These are phyloP conservation scores for Inonotus hispidus DNA, from an alignment of 1,284 basidiomycete genomes.

Conservation along the genomic window DNA sequence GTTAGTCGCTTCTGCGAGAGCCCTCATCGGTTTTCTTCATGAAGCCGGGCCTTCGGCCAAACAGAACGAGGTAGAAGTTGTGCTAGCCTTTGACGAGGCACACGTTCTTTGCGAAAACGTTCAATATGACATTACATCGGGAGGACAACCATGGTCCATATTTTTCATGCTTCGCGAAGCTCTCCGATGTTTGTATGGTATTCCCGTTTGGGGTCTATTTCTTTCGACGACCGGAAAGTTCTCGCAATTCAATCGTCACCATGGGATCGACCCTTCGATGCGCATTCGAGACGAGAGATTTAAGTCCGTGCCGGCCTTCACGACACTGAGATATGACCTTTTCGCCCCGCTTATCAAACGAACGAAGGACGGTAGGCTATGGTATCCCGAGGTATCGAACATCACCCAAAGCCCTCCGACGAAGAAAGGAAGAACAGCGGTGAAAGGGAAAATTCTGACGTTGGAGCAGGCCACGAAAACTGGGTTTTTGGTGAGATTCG, in stretches of 20 bases:
- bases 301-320: not conserved
- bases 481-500: not conserved
- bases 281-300: not conserved
- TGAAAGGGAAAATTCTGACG: not conserved
- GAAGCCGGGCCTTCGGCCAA: not conserved
- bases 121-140: not conserved
- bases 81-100: constrained; percentile 1
- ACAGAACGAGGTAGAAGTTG: not conserved
- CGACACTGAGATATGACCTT: not conserved
- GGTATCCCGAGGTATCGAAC: not conserved
- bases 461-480: not conserved
- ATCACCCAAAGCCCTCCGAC: not conserved
- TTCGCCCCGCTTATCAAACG: not conserved
- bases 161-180: not conserved
- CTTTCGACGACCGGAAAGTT: not conserved
- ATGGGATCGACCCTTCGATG: not conserved
- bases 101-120: not conserved
- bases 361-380: not conserved
- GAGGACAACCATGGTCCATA: no score
- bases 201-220: not conserved
- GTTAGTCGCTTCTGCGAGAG: not conserved
- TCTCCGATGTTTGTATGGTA: not conserved
- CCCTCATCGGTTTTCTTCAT: not conserved
- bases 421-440: not conserved
- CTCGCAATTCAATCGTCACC: not conserved